Evolutionary conservation across 345 rosid genomes (phyloP).

Genomic region (Gossypium anomalum): DNA sequence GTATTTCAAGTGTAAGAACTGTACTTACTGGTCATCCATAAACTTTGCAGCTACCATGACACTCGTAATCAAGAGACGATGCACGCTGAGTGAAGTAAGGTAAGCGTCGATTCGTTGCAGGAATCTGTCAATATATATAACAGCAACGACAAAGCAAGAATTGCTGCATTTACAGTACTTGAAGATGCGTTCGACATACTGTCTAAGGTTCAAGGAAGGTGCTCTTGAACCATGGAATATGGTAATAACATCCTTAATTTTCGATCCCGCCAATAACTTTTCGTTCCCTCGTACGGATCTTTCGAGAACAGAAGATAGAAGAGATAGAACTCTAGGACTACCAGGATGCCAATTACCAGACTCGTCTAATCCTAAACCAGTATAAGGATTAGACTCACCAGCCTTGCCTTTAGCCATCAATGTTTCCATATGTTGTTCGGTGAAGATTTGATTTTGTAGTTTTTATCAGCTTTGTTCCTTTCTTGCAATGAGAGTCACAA

Average conservation of each 20-base stretch:
- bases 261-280: not conserved
- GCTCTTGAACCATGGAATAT: slow-evolving; percentile 12
- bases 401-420: not conserved
- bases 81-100: slow-evolving; percentile 40
- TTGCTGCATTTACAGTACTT: slow-evolving; percentile 16
- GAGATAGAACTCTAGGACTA: slow-evolving; percentile 5
- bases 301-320: slow-evolving; percentile 11
- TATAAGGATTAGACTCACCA: not conserved
- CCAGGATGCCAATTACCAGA: not conserved
- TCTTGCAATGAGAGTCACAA: not conserved
- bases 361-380: not conserved
- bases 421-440: not conserved
- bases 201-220: slow-evolving; percentile 3
- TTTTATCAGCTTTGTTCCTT: slow-evolving; percentile 10
- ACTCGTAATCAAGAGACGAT: slow-evolving; percentile 43
- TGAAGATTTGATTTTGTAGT: not conserved
- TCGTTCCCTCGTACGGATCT: slow-evolving; percentile 11
- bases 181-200: slow-evolving; percentile 15
- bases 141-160: slow-evolving; percentile 18
- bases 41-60: slow-evolving; percentile 38
- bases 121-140: slow-evolving; percentile 30
- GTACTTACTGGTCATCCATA: slow-evolving; percentile 36
- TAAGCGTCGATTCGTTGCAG: slow-evolving; percentile 13
- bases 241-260: slow-evolving; percentile 9
- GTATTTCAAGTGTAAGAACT: not conserved